Conservation (phyloP, 805 yeast species). For the Candida khao-thaluensis region DNA sequence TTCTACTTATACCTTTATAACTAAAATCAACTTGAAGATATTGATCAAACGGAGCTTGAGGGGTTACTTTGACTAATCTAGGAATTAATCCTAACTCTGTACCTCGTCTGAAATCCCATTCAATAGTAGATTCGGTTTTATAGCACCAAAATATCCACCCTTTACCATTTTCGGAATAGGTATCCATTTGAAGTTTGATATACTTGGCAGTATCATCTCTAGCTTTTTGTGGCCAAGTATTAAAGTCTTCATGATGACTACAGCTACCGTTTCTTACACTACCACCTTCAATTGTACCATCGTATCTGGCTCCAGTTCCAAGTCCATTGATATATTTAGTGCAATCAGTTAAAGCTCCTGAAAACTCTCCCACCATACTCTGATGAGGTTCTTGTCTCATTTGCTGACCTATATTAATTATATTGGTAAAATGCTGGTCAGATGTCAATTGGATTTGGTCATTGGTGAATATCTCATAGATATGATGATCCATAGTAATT, state of each 20-base stretch:
- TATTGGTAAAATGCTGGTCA: slow-evolving; percentile 16
- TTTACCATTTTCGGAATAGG: slow-evolving; percentile 41
- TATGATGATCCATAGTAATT: slow-evolving; percentile 24
- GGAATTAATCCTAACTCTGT: slow-evolving; percentile 38
- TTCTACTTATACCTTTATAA: background rate
- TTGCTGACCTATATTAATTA: slow-evolving; percentile 21
- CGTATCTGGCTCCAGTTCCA: slow-evolving; percentile 61
- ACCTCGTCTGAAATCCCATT: slow-evolving; percentile 62
- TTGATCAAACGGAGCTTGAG: background rate
- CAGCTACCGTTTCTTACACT: slow-evolving; percentile 43
- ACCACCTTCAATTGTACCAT: slow-evolving; percentile 36
- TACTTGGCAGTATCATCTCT: slow-evolving; percentile 48
- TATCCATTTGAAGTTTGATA: slow-evolving; percentile 60
- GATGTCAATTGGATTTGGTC: slow-evolving; percentile 15
- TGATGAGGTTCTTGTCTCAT: slow-evolving; percentile 40
- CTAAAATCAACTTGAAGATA: slow-evolving; percentile 3
- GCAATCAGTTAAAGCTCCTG: slow-evolving; percentile 73
- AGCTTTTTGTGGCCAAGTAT: slow-evolving; percentile 44
- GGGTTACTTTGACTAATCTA: background rate
- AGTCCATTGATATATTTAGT: slow-evolving; percentile 67
- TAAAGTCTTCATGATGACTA: slow-evolving; percentile 31
- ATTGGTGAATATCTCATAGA: slow-evolving; percentile 24
- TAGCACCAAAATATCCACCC: slow-evolving; percentile 76
- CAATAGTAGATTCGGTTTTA: slow-evolving; percentile 63
- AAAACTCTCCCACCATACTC: slow-evolving; percentile 65